These are phyloP conservation scores for Marvania coccoides DNA, from an alignment of 139 green algal genomes.

Conservation along the genomic window DNA sequence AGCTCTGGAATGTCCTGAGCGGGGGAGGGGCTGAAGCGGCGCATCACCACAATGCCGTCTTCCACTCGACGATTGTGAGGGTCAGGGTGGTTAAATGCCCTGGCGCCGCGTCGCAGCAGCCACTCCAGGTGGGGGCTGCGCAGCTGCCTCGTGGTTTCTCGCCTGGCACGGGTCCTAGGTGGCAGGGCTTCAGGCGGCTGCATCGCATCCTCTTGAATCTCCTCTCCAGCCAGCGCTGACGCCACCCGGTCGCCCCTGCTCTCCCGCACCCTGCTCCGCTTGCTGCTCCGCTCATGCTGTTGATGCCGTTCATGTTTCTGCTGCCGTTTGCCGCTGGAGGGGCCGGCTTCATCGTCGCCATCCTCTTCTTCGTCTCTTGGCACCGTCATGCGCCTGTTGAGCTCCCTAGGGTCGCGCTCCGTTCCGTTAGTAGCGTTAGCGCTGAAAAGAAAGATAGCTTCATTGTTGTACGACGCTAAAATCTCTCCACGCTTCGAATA, in stretches of 20 bases:
- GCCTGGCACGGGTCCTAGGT: no score
- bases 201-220: not conserved
- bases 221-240: not conserved
- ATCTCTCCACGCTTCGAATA: conserved; percentile 22
- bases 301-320: not conserved
- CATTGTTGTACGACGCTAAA: conserved; percentile 30
- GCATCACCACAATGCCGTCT: no score
- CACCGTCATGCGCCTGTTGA: no score
- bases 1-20: no score
- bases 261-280: not conserved
- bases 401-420: no score
- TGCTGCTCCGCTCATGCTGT: not conserved
- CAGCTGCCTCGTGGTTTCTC: no score
- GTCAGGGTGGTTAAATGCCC: no score
- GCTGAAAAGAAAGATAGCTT: conserved; percentile 32
- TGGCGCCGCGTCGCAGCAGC: no score
- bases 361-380: not conserved
- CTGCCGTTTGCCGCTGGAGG: not conserved
- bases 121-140: not conserved
- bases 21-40: no score
- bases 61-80: no score
- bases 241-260: not conserved
- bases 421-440: no score
- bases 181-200: not conserved
- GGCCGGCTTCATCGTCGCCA: not conserved